Evolutionary conservation across 2,329 filamentous ascomycete species (phyloP).

Genomic region (Alternaria solani): DNA sequence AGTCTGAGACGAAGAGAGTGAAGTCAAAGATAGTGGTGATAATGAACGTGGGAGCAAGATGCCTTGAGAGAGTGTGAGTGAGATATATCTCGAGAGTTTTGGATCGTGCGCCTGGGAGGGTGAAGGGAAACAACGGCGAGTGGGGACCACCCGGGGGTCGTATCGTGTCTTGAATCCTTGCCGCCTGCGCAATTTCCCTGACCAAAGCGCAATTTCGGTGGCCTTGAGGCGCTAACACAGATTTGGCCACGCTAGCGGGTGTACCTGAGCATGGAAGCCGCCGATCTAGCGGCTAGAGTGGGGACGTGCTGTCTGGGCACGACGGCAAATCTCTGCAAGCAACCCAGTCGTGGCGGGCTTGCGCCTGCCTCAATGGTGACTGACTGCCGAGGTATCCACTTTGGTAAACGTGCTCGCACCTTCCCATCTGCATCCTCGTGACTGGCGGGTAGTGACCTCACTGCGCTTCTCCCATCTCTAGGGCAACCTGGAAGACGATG

Average conservation of each 20-base stretch:
- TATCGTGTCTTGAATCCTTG: constrained; percentile 33
- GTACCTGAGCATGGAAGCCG: constrained; percentile 21
- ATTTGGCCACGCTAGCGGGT: constrained; percentile 5
- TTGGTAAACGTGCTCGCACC: neutral
- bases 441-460: constrained; percentile 7
- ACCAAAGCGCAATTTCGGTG: constrained; percentile 1
- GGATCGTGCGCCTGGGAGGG: constrained; percentile 29
- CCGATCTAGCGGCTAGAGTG: constrained; percentile 6
- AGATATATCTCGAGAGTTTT: constrained; percentile 8
- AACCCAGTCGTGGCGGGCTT: neutral
- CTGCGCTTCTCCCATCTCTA: neutral
- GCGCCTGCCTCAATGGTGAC: neutral
- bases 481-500: constrained; percentile 8
- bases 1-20: constrained; percentile 11
- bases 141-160: constrained; percentile 22
- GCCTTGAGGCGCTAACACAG: constrained; percentile 16
- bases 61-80: constrained; percentile 6
- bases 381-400: constrained; percentile 7
- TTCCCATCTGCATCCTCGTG: constrained; percentile 2
- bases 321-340: constrained; percentile 5
- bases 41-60: constrained; percentile 17
- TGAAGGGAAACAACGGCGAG: constrained; percentile 29
- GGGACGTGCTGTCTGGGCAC: neutral
- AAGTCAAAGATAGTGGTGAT: constrained; percentile 5
- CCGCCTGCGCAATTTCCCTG: constrained; percentile 32